Evolutionary conservation across 371 early-diverging fungal species (phyloP), one percentile per base, ranked within the genome.

Genomic region (Saksenaea oblongispora): DNA sequence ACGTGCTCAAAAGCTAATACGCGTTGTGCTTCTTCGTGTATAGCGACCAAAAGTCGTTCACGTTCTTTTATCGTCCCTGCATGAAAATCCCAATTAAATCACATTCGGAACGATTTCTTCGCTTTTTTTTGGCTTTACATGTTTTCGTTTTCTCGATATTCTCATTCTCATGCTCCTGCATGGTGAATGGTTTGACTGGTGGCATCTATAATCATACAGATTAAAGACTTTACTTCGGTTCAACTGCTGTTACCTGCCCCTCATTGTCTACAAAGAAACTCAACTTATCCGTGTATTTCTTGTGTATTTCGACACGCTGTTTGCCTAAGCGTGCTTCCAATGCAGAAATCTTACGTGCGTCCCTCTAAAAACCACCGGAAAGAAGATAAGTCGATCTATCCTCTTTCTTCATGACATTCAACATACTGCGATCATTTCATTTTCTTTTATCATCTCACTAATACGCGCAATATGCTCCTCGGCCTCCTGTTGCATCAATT

Each of bases 11-110:
- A 28, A 1, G 66, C 63, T 7, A 70, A 22, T 9, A 57, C 56
- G 14, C 74, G 53, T 28, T 69, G 68, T 10, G 75, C 78, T 59
- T 71, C 75, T 3, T 66, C 51, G 27, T 59, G 65, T 24, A 78
- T 73, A 18, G 55, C 78, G 14, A 59, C 65, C 9, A 54, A n/a
- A 10, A 78, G 44, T 17, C 69, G 53, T 22, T 64, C 35, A 56
- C 78, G 53, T 56, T 78, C 78, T 3, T 44, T 9, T 7, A 27
- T n/a, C 0, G 65, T 56, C 78, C 78, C 78, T 78, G 22, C 4
- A 55, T 26, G 31, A 59, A 34, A 22, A 39, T 0, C 34, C 2
- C 27, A 26, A 35, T 4, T 31, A n/a, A 31, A 34, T n/a, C 5
- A 28, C 17, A 28, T 27, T 35, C 54, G 26, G 18, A 1, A 17